Percentiles rank a stretch among this genome's conserved stretches.
Evolutionary conservation across 441 rosid genomes (phyloP).

Genomic region (Biscutella laevigata): DNA sequence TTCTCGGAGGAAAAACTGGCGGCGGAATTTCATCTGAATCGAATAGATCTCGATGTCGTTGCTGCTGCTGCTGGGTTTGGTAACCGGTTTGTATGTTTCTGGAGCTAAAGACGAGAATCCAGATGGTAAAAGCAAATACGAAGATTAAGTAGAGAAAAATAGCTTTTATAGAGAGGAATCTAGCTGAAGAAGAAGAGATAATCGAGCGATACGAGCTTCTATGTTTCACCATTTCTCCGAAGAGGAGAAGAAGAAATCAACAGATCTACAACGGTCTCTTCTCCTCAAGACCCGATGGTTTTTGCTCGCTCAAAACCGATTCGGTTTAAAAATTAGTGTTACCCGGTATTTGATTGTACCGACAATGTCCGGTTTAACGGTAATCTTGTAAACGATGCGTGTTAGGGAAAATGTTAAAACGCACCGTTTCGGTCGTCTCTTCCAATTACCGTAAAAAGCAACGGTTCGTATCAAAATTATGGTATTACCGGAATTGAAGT

Average conservation of each 20-base stretch:
- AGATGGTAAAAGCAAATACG: conserved; percentile 41
- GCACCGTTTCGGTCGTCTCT: no score
- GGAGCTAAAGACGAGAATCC: conserved; percentile 38
- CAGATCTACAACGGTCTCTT: conserved; percentile 32
- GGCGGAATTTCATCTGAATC: conserved; percentile 13
- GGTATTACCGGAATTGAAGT: no score
- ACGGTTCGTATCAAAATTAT: no score
- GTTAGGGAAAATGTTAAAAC: no score
- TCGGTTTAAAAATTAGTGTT: background rate
- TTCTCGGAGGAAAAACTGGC: conserved; percentile 11
- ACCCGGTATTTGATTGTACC: background rate
- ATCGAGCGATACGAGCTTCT: conserved; percentile 29
- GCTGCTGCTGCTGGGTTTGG: conserved; percentile 18
- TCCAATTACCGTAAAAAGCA: background rate
- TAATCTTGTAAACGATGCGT: conserved; percentile 1
- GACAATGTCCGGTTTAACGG: background rate
- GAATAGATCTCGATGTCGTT: conserved; percentile 13
- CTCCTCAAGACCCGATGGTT: conserved; percentile 2
- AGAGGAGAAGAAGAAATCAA: conserved; percentile 8
- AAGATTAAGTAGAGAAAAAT: conserved; percentile 38
- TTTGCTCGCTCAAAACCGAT: conserved; percentile 16
- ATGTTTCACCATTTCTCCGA: conserved; percentile 39
- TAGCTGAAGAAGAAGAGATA: conserved; percentile 27
- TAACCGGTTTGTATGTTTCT: conserved; percentile 39
- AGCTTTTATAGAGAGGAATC: conserved; percentile 32